A percentile compares a stretch with the other conserved stretches of the same genome.
phyloP scores from a whole-genome alignment of 192 early-diverging fungal genomes.

The Lobosporangium transversale region DNA sequence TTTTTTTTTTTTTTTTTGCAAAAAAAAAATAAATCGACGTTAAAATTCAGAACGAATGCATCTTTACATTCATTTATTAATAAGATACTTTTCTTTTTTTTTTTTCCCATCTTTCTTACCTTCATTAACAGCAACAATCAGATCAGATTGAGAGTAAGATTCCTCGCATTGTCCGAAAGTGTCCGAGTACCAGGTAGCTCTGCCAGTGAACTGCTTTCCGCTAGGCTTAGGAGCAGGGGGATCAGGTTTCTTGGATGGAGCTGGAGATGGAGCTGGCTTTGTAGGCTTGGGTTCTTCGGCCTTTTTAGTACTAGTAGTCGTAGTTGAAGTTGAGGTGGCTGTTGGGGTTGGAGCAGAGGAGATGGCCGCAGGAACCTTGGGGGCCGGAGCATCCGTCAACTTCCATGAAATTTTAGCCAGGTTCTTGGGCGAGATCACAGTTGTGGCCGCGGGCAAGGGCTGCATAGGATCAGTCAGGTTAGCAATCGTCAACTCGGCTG shows the following conservation, averaged over 20 bases:
- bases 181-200: conserved; percentile 50
- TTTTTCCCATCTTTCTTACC: conserved; percentile 7
- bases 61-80: too few relatives aligned
- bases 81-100: too few relatives aligned
- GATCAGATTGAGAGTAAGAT: conserved; percentile 39
- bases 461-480: conserved; percentile 22
- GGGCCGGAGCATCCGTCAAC: conserved; percentile 11
- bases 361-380: not conserved
- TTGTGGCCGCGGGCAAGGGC: conserved; percentile 8
- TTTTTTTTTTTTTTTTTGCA: not conserved
- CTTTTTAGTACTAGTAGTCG: conserved; percentile 1
- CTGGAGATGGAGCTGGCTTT: not conserved
- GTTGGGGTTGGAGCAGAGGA: conserved; percentile 8
- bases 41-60: too few relatives aligned
- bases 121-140: conserved; percentile 50
- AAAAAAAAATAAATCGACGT: too few relatives aligned
- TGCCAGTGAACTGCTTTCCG: conserved; percentile 18
- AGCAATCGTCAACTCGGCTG: conserved; percentile 20
- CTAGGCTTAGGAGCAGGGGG: conserved; percentile 11
- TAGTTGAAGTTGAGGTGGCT: conserved; percentile 1
- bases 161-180: conserved; percentile 45
- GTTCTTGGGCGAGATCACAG: conserved; percentile 25
- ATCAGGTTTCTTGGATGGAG: not conserved
- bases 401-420: conserved; percentile 26
- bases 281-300: not conserved